Base-by-base conservation (phyloP, 768 basidiomycete species). In the Leucogyrophana mollusca region DNA sequence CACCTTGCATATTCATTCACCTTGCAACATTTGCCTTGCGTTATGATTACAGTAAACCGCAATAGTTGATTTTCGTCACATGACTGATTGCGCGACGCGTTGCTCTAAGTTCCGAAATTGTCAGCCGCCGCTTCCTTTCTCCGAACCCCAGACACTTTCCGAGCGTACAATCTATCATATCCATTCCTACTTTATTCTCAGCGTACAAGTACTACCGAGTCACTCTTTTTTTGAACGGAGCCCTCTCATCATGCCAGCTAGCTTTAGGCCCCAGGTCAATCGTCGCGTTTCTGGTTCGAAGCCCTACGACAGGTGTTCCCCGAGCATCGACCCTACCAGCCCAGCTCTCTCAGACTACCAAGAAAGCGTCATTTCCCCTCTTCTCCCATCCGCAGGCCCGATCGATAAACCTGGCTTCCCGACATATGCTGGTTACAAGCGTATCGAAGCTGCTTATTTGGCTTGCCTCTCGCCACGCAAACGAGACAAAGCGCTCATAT, bases 401-500 rank as follows among this genome's bases (percentile, higher is more conserved):
- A 52, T 41, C 4, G 57, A 62, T 43, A 56, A 64, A 20, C 61
- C 73, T 16, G 83, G 83, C 2, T 80, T 87, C 48, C 87, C 86
- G 1, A 76, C 81, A 3, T 77, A 78, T 46, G 72, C 69, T 8
- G 77, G 79, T 40, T 89, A 84, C 66, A 75, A 80, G 39, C 60
- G 67, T 30, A 73, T 85, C 56, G 79, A 86, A 55, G 61, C 67
- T 0, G 67, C 69, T 25, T 90, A 90, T 62, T 67, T 89, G 42
- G 55, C 60, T 16, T 74, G 76, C 14, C 75, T 90, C 23, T 79
- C 77, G 43, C 70, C 76, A 3, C 71, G 78, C 43, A 81, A 81
- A 53, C 66, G 73, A 5, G 78, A 78, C 30, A 90, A 90, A 61
- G 85, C 87, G 4, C 76, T 90, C 47, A 83, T 91, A 61, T 80